Percentiles rank a stretch among this genome's conserved stretches.
These are phyloP conservation scores for Physcia stellaris DNA, from an alignment of 495 filamentous ascomycete genomes.

Conservation along the genomic window DNA sequence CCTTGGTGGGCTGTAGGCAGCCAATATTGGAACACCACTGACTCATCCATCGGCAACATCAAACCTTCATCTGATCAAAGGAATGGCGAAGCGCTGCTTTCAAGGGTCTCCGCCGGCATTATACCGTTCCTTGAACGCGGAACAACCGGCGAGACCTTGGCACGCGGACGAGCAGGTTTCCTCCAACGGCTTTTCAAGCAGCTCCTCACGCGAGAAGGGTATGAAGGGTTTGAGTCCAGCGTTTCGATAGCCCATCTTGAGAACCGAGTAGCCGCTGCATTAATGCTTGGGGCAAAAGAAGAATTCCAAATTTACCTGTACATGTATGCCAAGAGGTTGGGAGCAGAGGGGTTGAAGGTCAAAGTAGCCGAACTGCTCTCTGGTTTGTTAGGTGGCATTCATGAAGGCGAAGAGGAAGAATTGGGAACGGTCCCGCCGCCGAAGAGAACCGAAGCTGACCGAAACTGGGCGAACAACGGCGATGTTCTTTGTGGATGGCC, in stretches of 20 bases:
- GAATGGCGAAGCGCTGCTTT: constrained; percentile 36
- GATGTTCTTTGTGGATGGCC: constrained; percentile 74
- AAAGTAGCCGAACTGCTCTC: constrained; percentile 90
- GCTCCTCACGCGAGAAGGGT: constrained; percentile 72
- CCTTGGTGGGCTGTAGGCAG: constrained; percentile 96
- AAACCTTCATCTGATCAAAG: constrained; percentile 49
- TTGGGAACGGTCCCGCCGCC: constrained; percentile 34
- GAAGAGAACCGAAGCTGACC: constrained; percentile 40
- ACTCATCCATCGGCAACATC: constrained; percentile 64
- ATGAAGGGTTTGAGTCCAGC: constrained; percentile 77
- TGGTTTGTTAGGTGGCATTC: constrained; percentile 59
- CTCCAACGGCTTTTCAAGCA: constrained; percentile 81
- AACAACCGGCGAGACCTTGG: constrained; percentile 83
- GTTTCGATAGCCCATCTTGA: constrained; percentile 93
- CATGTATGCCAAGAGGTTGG: constrained; percentile 94
- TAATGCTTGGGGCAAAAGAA: constrained; percentile 71
- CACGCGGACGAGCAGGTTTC: constrained; percentile 79
- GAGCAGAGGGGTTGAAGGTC: constrained; percentile 67
- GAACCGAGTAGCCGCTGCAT: constrained; percentile 80
- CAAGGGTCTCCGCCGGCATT: constrained; percentile 76
- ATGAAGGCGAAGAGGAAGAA: constrained; percentile 28
- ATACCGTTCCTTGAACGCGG: constrained; percentile 87
- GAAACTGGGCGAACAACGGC: constrained; percentile 35
- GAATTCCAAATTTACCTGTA: constrained; percentile 84
- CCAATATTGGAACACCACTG: constrained; percentile 97